Base-by-base conservation (phyloP, 2,329 filamentous ascomycete species). In the Hypomyces perniciosus region DNA sequence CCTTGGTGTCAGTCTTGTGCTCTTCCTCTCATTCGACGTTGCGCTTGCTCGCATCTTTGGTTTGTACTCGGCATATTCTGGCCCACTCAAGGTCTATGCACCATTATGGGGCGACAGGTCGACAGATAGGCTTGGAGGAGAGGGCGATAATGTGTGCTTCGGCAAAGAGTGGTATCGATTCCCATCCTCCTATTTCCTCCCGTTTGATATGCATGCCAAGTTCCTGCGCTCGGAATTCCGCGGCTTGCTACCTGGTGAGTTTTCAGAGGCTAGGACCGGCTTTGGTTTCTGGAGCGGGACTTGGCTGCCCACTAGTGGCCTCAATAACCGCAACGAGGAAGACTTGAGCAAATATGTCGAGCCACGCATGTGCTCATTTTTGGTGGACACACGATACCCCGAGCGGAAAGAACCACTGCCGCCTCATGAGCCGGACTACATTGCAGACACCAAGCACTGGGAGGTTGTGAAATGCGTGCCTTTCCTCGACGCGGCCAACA, bases 141-240 rank as follows among this genome's bases (percentile, higher is more conserved):
- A 72, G 0, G 65, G 72, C 2, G 85, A 89, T 56, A 83, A 77
- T 13, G 81, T 99, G 3, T 99, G 93, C 66, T 80, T 96, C 37
- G 90, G 89, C 29, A 99, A 97, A 66, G 93, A 99, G 65, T 99
- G 93, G 93, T 96, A 99, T 68, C 88, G 93, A 34, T 97, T 96
- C 65, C 92, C 93, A 1, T 92, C 88, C 1, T 95, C 91, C 0
- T 97, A 90, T 72, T 90, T 93, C 65, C 75, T 99, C 3, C 92
- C 93, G 0, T 75, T 84, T n/a, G 80, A 82, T 45, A 88, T 93
- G 74, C 85, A 81, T 57, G 86, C 88, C 60, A 96, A 93, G 60
- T 99, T 96, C 62, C 75, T 99, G 59, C 88, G 86, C 57, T 95
- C 89, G 59, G 90, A 93, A 57, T 99, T 99, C 67, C 79, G 80